phyloP scores from a whole-genome alignment of 257 asterid species.

The Solanum gandarillasii region DNA sequence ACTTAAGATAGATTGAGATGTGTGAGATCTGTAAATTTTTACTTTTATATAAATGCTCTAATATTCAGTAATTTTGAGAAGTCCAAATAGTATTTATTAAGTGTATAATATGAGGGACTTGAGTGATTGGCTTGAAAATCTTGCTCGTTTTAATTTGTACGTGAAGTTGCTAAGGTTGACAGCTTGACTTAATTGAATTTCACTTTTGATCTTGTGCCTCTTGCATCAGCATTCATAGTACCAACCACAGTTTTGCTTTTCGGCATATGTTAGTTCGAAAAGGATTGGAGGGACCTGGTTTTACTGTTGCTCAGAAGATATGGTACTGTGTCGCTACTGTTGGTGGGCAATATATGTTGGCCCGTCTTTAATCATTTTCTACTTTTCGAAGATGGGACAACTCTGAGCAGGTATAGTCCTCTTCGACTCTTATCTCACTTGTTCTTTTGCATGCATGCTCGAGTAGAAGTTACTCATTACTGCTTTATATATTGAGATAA shows the following conservation, averaged over 20 bases:
- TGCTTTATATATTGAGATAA: background rate
- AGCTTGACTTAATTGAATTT: background rate
- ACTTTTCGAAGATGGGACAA: slow-evolving; percentile 93
- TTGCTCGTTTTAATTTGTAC: background rate
- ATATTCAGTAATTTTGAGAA: background rate
- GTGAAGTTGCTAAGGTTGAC: background rate
- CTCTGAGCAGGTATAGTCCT: slow-evolving; percentile 63
- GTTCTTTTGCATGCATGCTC: background rate
- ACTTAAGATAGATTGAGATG: background rate
- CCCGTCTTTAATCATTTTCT: slow-evolving; percentile 80
- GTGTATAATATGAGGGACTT: background rate
- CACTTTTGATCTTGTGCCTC: background rate
- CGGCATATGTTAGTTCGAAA: background rate
- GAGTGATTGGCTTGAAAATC: background rate
- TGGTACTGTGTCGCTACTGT: slow-evolving; percentile 84
- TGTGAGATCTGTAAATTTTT: background rate
- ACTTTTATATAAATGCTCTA: background rate
- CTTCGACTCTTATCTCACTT: background rate
- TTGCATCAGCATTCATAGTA: background rate
- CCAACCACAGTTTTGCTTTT: background rate
- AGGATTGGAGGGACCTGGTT: slow-evolving; percentile 21
- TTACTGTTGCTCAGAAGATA: slow-evolving; percentile 74
- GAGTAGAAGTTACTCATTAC: background rate
- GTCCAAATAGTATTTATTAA: background rate
- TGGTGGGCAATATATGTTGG: slow-evolving; percentile 90